phyloP scores from a whole-genome alignment of 306 rosid species.

The Lathyrus oleraceus region DNA sequence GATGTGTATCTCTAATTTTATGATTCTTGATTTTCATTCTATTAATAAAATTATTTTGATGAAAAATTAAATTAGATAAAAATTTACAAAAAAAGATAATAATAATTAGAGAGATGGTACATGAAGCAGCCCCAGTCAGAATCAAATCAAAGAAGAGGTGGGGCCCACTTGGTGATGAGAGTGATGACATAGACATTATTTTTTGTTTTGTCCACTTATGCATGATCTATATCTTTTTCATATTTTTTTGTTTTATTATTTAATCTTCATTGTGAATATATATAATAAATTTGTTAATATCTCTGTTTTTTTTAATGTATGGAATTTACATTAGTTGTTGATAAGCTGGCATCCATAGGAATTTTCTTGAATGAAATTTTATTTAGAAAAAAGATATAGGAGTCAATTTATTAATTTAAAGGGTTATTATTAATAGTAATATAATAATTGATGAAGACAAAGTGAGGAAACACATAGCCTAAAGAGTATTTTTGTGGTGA shows the following conservation, averaged over 20 bases:
- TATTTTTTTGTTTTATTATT: conserved; percentile 26
- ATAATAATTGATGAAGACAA: conserved; percentile 34
- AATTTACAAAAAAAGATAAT: not conserved
- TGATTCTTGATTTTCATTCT: not conserved
- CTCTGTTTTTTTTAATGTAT: conserved; percentile 15
- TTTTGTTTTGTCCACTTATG: conserved; percentile 42
- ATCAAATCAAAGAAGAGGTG: conserved; percentile 27
- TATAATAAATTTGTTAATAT: conserved; percentile 31
- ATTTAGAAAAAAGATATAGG: conserved; percentile 34
- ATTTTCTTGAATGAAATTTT: conserved; percentile 40
- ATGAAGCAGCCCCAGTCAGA: conserved; percentile 43
- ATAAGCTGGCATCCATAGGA: conserved; percentile 51
- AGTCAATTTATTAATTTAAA: conserved; percentile 22
- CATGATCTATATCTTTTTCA: conserved; percentile 30
- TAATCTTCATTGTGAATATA: conserved; percentile 18
- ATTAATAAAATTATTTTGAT: conserved; percentile 16
- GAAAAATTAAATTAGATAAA: not conserved
- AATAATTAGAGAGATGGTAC: conserved; percentile 37
- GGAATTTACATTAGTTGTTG: conserved; percentile 37
- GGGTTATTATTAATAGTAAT: conserved; percentile 28
- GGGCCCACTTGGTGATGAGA: conserved; percentile 34
- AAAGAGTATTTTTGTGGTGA: conserved; percentile 41
- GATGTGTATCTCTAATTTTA: conserved; percentile 36
- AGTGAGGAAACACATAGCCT: conserved; percentile 31
- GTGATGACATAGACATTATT: conserved; percentile 34